phyloP scores from a whole-genome alignment of 495 filamentous ascomycete genomes.

The Penicillium atrosanguineum region DNA sequence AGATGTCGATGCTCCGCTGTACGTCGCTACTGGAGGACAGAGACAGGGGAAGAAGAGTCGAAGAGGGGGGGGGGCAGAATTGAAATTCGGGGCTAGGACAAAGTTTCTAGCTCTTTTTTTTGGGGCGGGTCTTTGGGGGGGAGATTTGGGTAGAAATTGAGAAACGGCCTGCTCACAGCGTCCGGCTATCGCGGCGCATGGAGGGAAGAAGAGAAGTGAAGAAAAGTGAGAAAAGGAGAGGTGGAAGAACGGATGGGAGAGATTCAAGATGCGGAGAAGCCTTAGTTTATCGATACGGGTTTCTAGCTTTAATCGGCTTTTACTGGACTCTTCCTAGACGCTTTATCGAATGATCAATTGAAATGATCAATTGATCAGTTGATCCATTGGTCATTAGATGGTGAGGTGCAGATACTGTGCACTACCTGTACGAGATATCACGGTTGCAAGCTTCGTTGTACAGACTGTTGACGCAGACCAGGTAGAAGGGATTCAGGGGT shows the following conservation, averaged over 20 bases:
- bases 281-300: neutral
- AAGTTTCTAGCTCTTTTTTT: slow-evolving; percentile 10
- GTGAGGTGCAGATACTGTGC: neutral
- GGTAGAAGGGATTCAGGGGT: slow-evolving; percentile 26
- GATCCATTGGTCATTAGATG: neutral
- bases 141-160: slow-evolving; percentile 15
- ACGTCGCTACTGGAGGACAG: slow-evolving; percentile 21
- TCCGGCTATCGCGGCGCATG: slow-evolving; percentile 42
- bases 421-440: neutral
- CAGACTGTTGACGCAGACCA: neutral
- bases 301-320: neutral
- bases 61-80: slow-evolving; percentile 10
- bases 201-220: slow-evolving; percentile 25
- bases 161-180: slow-evolving; percentile 44
- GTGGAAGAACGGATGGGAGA: slow-evolving; percentile 12
- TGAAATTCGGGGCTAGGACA: slow-evolving; percentile 18
- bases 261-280: slow-evolving; percentile 8
- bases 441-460: neutral
- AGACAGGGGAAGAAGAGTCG: slow-evolving; percentile 10
- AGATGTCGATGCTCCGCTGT: slow-evolving; percentile 12
- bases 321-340: neutral
- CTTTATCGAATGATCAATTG: no score
- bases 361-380: neutral
- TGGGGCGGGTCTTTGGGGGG: slow-evolving; percentile 7
- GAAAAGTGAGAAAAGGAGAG: slow-evolving; percentile 14